Percentiles rank a stretch among this genome's conserved stretches.
phyloP scores from a whole-genome alignment of 305 asterid genomes.

The Solanum hybrid region DNA sequence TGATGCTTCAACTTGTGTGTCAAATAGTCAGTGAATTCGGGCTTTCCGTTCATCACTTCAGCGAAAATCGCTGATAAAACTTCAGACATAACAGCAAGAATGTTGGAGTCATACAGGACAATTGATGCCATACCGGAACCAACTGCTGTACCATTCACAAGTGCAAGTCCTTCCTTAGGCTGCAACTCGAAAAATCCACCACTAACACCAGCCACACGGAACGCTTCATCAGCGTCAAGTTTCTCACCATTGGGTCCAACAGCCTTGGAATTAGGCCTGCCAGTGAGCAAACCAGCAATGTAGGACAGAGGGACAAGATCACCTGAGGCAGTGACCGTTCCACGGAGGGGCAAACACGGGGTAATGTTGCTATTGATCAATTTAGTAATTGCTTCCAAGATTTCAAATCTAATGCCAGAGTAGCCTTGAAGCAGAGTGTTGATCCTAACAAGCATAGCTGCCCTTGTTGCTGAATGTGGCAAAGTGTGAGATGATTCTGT shows the following conservation, averaged over 20 bases:
- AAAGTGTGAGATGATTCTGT: neutral
- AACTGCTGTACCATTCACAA: neutral
- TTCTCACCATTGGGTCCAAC: neutral
- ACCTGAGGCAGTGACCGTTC: constrained; percentile 31
- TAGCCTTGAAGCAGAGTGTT: neutral
- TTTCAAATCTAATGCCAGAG: neutral
- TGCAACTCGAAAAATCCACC: neutral
- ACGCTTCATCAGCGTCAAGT: neutral
- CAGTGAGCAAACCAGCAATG: neutral
- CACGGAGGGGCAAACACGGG: constrained; percentile 51
- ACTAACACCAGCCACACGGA: neutral
- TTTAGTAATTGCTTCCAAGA: neutral
- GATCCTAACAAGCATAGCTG: neutral
- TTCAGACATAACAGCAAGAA: neutral
- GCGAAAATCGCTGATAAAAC: too few relatives aligned
- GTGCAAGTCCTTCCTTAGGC: neutral
- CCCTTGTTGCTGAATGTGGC: neutral
- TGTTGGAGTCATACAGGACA: neutral
- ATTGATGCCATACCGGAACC: neutral
- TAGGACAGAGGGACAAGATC: neutral
- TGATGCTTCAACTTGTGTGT: too few relatives aligned
- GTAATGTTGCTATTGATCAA: constrained; percentile 7
- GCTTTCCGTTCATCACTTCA: too few relatives aligned
- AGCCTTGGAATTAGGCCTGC: neutral
- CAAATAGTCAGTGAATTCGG: too few relatives aligned